phyloP scores from a whole-genome alignment of 495 filamentous ascomycete species.

The Xylaria curta region DNA sequence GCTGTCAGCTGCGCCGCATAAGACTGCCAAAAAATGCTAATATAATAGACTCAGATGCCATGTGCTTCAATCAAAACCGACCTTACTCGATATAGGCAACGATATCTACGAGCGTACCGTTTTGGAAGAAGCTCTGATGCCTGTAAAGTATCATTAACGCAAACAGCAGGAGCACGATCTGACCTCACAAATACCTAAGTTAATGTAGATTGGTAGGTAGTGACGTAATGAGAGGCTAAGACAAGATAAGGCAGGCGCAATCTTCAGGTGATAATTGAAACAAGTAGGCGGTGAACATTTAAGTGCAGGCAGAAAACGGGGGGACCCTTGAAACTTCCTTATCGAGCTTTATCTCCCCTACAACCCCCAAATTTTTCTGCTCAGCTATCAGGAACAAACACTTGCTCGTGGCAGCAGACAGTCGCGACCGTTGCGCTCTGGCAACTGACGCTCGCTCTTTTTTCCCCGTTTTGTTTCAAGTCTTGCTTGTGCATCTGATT shows the following conservation, averaged over 20 bases:
- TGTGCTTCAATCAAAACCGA: no score
- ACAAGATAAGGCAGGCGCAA: background rate
- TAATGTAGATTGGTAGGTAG: no score
- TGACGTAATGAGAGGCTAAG: no score
- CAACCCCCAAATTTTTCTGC: conserved; percentile 36
- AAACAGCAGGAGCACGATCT: background rate
- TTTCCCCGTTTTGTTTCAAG: background rate
- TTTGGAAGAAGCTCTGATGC: no score
- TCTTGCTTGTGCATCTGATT: background rate
- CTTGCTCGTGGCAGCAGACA: background rate
- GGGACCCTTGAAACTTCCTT: conserved; percentile 10
- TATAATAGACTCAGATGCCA: no score
- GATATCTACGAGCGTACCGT: no score
- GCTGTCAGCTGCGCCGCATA: background rate
- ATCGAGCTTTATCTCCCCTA: conserved; percentile 18
- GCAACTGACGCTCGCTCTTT: conserved; percentile 19
- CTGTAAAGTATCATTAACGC: no score
- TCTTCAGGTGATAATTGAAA: background rate
- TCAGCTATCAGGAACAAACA: conserved; percentile 2
- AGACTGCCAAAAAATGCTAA: no score
- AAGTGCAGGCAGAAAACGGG: background rate
- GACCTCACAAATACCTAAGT: background rate
- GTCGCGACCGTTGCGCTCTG: conserved; percentile 11
- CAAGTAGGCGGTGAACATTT: background rate
- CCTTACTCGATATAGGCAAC: no score